Base-by-base conservation (phyloP, 345 rosid genomes). In the Syzygium aqueum region DNA sequence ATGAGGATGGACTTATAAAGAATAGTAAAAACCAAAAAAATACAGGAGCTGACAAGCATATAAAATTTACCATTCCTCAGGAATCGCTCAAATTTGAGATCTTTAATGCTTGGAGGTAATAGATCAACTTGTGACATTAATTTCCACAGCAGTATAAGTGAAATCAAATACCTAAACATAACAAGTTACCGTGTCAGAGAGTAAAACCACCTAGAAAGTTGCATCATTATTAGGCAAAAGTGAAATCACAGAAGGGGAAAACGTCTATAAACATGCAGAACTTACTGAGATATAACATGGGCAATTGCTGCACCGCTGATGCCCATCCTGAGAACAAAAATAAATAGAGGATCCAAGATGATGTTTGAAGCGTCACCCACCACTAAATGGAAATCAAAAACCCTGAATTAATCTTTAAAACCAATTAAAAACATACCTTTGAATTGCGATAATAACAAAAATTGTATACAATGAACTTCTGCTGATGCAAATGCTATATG, bases 281-380 rank as follows among this genome's bases (percentile, higher is more conserved):
- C 78, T 93, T 90, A 96, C 99, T 96, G 99, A 21, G 99, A 97
- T 88, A 95, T 92, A 88, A 97, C 97, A 88, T 97, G 99, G 88
- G 99, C 97, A 85, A 94, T 93, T 88, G 99, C 99, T 63, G 99
- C 99, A 87, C 98, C 98, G 11, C 94, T 91, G 65, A 95, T 95
- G 53, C 98, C 99, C 85, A 94, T 86, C 11, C 89, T 92, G 51
- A 95, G 94, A 77, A 92, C 91, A n/a, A 95, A 96, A 78, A 96
- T 96, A 86, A 94, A 93, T 86, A 95, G 91, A 23, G 94, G 95
- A 87, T 96, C 99, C 28, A 97, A 93, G 52, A 96, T 92, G 85
- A 97, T 94, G 91, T 97, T 97, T 89, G 96, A 88, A 49, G 90
- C 89, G 87, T 97, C 99, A 88, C 99, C 99, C 53, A 93, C 94